These are phyloP conservation scores for Eustoma russellianum DNA, from an alignment of 257 asterid genomes.

Conservation along the genomic window DNA sequence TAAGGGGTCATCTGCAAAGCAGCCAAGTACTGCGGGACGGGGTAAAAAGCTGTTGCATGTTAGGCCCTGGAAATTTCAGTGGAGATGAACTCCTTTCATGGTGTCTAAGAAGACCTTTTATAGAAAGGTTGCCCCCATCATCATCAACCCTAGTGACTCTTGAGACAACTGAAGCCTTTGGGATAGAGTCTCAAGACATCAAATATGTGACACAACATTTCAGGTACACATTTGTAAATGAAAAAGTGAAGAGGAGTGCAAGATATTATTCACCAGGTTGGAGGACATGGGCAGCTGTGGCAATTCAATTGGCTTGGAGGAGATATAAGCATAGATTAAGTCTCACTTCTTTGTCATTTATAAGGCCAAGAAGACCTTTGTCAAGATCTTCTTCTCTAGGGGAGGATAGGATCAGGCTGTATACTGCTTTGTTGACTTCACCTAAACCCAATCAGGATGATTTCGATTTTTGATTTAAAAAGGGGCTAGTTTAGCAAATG, in stretches of 20 bases:
- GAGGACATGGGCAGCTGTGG: conserved; percentile 98
- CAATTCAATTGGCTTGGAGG: conserved; percentile 91
- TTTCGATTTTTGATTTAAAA: conserved; percentile 40
- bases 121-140: conserved; percentile 82
- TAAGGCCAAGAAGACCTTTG: conserved; percentile 74
- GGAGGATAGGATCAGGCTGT: conserved; percentile 86
- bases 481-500: neutral
- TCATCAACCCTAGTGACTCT: conserved; percentile 66
- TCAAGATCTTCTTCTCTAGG: conserved; percentile 81
- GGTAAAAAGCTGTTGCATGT: conserved; percentile 82
- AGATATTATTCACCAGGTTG: conserved; percentile 95
- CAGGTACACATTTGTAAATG: conserved; percentile 87
- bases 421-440: conserved; percentile 75
- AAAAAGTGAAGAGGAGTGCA: conserved; percentile 84
- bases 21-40: conserved; percentile 88
- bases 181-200: conserved; percentile 82
- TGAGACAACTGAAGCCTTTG: conserved; percentile 87
- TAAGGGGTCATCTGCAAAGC: conserved; percentile 93
- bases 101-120: conserved; percentile 84
- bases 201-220: conserved; percentile 93
- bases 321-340: conserved; percentile 71
- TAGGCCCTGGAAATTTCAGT: conserved; percentile 94
- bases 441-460: conserved; percentile 96
- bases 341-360: conserved; percentile 71
- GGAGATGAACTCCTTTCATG: conserved; percentile 96